phyloP scores from a whole-genome alignment of 2,329 filamentous ascomycete species.

The Didymella arachidicola region DNA sequence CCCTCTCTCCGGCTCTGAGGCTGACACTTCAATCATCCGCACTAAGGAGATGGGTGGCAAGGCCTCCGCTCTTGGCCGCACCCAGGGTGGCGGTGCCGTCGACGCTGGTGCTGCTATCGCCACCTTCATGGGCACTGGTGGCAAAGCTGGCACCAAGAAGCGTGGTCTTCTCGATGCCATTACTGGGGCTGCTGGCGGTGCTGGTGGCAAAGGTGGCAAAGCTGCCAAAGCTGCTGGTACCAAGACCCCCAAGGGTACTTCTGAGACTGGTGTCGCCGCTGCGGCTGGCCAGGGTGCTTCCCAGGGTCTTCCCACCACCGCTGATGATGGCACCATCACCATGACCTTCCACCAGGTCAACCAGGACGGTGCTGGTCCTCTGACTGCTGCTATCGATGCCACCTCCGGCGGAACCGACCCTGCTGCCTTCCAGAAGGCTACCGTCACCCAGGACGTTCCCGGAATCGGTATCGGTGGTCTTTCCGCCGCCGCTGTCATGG shows the following conservation, averaged over 20 bases:
- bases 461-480: slow-evolving; percentile 65
- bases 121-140: slow-evolving; percentile 62
- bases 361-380: slow-evolving; percentile 72
- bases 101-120: slow-evolving; percentile 65
- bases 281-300: slow-evolving; percentile 63
- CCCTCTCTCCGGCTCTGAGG: slow-evolving; percentile 70
- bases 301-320: slow-evolving; percentile 66
- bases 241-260: slow-evolving; percentile 57
- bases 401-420: slow-evolving; percentile 70
- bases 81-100: slow-evolving; percentile 66
- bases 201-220: background rate
- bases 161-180: slow-evolving; percentile 41
- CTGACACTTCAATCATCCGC: slow-evolving; percentile 75
- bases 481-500: slow-evolving; percentile 66
- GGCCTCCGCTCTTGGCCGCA: slow-evolving; percentile 70
- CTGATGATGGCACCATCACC: slow-evolving; percentile 66
- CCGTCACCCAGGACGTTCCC: slow-evolving; percentile 68
- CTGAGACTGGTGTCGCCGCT: slow-evolving; percentile 63
- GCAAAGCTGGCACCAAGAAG: slow-evolving; percentile 32
- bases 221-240: slow-evolving; percentile 48
- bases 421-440: slow-evolving; percentile 66
- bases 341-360: slow-evolving; percentile 75
- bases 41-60: slow-evolving; percentile 64
- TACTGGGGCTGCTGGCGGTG: slow-evolving; percentile 28
- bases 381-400: slow-evolving; percentile 67